These are phyloP conservation scores for Saposhnikovia divaricata DNA, from an alignment of 129 eudicot genomes.

Conservation along the genomic window DNA sequence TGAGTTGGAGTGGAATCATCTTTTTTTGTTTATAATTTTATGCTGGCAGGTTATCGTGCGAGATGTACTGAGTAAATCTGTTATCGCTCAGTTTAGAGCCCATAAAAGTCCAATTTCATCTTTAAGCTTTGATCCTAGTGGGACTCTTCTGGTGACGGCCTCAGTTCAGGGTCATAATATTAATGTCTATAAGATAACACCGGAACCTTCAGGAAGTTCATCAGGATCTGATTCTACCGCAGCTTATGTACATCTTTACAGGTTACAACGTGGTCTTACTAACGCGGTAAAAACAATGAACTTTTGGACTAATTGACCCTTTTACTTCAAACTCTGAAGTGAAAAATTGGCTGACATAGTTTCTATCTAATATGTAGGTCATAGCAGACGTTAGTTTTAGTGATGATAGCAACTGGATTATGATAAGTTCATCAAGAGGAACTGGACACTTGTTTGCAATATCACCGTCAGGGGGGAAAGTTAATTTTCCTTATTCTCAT, in stretches of 20 bases:
- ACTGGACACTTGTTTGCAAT: slow-evolving; percentile 80
- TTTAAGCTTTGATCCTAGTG: slow-evolving; percentile 84
- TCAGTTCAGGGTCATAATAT: slow-evolving; percentile 94
- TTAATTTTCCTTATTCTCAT: slow-evolving; percentile 36
- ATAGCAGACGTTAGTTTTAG: slow-evolving; percentile 95
- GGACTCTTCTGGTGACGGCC: slow-evolving; percentile 78
- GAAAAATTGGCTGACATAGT: background rate
- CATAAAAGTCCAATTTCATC: slow-evolving; percentile 83
- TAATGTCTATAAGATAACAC: slow-evolving; percentile 68
- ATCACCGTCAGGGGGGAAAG: slow-evolving; percentile 65
- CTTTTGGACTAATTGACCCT: background rate
- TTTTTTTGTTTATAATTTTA: background rate
- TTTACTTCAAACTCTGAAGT: slow-evolving; percentile 7
- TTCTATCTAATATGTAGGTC: slow-evolving; percentile 33
- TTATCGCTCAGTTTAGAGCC: slow-evolving; percentile 83
- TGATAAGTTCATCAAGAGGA: slow-evolving; percentile 87
- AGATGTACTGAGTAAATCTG: slow-evolving; percentile 70
- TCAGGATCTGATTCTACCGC: slow-evolving; percentile 31
- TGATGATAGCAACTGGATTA: slow-evolving; percentile 81
- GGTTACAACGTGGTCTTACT: slow-evolving; percentile 86
- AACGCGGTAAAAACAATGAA: slow-evolving; percentile 53
- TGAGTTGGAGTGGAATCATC: background rate
- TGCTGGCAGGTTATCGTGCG: slow-evolving; percentile 60
- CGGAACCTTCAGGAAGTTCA: slow-evolving; percentile 26
- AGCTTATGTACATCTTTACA: slow-evolving; percentile 67